Conservation (phyloP, 495 filamentous ascomycete species). For the Lepidopterella palustris region DNA sequence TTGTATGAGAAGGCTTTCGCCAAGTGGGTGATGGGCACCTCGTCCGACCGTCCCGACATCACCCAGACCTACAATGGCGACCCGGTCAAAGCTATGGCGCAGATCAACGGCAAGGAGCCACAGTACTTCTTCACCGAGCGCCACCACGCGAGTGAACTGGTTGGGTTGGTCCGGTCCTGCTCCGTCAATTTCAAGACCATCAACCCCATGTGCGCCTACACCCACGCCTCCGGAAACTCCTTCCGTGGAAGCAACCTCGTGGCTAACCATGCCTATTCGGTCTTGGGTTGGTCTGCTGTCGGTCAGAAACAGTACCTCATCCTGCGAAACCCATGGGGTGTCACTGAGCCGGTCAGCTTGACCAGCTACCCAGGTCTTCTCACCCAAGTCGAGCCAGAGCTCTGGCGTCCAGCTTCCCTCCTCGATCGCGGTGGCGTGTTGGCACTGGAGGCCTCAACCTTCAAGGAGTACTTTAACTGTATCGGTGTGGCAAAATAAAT, state of each 20-base stretch:
- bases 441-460: neutral
- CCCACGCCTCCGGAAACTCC: neutral
- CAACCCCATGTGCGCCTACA: neutral
- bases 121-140: neutral
- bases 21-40: slow-evolving; percentile 31
- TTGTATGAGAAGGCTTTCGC: slow-evolving; percentile 42
- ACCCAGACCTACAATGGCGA: neutral
- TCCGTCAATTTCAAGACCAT: neutral
- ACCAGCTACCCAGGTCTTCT: neutral
- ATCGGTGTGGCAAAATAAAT: neutral
- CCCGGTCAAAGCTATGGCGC: neutral
- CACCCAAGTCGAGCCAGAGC: neutral
- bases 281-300: neutral
- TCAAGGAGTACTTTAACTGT: neutral
- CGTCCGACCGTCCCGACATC: slow-evolving; percentile 4
- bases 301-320: neutral
- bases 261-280: neutral
- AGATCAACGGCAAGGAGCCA: neutral
- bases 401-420: neutral
- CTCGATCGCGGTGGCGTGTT: neutral
- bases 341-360: neutral
- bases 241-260: neutral
- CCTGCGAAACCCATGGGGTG: neutral
- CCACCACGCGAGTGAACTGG: neutral
- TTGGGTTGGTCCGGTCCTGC: neutral